These are phyloP conservation scores for Penicillium sp. DNA, from an alignment of 2,329 filamentous ascomycete species.

Conservation along the genomic window DNA sequence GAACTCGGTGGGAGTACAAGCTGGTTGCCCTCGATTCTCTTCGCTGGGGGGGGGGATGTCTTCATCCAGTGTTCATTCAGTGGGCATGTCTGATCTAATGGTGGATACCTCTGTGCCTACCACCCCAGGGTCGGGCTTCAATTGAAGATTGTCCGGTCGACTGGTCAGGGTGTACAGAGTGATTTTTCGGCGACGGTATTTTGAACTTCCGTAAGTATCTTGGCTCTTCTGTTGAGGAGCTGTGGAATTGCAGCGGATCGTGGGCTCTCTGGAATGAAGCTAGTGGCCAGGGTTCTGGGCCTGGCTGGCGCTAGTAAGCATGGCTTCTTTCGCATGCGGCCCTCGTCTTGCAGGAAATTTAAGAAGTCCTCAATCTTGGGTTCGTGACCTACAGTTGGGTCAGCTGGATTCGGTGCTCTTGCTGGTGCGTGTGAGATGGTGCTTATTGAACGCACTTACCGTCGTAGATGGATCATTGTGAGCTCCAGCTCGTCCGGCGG, in stretches of 20 bases:
- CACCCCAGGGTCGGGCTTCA: neutral
- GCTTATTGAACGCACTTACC: neutral
- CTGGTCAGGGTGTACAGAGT: neutral
- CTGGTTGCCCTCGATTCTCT: neutral
- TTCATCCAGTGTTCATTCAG: neutral
- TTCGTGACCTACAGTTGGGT: neutral
- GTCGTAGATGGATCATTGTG: no score
- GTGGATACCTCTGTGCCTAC: neutral
- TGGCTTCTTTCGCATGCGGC: neutral
- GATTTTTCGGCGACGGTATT: neutral
- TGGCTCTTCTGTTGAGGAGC: neutral
- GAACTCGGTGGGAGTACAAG: neutral
- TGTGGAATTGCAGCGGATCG: neutral
- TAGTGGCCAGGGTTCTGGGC: neutral
- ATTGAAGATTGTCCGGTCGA: neutral
- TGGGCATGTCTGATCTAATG: neutral
- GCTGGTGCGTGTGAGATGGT: no score
- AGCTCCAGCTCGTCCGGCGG: no score
- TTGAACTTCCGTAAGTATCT: neutral
- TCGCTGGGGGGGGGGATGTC: neutral
- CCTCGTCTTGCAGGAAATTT: neutral
- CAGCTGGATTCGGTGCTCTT: neutral
- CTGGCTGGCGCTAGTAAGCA: neutral
- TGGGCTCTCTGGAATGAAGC: neutral
- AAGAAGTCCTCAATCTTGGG: neutral